phyloP scores from a whole-genome alignment of 116 monocot genomes.

The Dioscorea cayenensis region DNA sequence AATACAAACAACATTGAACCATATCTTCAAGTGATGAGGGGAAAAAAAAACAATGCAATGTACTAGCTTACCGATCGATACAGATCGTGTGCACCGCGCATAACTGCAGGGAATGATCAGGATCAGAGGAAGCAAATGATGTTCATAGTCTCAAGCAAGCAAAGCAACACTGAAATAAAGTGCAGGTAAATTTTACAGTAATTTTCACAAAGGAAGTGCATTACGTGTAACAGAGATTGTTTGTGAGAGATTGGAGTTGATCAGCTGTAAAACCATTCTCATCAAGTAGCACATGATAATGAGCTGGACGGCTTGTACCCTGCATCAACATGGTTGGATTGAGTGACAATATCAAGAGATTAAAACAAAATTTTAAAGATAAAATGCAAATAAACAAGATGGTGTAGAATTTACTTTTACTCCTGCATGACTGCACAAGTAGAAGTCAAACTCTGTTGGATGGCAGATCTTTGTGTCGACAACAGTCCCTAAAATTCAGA shows the following conservation, averaged over 20 bases:
- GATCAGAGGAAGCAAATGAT: not conserved
- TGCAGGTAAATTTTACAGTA: not conserved
- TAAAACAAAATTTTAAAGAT: not conserved
- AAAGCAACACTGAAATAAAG: not conserved
- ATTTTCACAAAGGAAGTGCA: no score
- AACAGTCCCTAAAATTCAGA: constrained; percentile 55
- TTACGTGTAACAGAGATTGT: constrained; percentile 93
- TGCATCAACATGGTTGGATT: constrained; percentile 3
- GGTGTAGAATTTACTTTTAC: constrained; percentile 38
- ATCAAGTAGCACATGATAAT: constrained; percentile 95
- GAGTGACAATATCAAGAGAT: not conserved
- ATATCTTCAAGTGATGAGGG: not conserved
- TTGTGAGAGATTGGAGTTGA: constrained; percentile 60
- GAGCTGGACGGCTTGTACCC: constrained; percentile 93
- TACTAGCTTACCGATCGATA: not conserved
- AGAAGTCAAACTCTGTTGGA: constrained; percentile 90
- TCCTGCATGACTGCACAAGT: constrained; percentile 86
- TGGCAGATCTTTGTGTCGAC: constrained; percentile 93
- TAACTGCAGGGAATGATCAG: not conserved
- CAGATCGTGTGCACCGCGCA: constrained; percentile 8
- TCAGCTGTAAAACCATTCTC: constrained; percentile 90
- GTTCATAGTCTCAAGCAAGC: no score
- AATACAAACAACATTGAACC: not conserved
- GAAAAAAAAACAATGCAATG: no score
- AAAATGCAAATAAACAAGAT: not conserved